phyloP scores from a whole-genome alignment of 228 moss, liverwort and hornwort species.

The Sphagnum magellanicum region DNA sequence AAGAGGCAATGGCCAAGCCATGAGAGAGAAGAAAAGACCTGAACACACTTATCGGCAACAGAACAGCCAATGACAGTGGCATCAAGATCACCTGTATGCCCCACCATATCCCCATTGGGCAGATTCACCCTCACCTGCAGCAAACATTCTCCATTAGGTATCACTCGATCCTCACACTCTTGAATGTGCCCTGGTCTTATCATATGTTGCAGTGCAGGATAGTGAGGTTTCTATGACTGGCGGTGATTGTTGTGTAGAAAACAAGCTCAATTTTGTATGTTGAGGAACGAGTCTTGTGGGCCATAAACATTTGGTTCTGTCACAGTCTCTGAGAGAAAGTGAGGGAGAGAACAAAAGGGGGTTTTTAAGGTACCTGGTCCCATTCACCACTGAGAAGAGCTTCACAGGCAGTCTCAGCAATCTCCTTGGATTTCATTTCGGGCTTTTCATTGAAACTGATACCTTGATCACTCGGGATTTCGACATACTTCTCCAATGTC shows the following conservation, averaged over 20 bases:
- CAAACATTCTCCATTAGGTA: background rate
- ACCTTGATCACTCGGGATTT: conserved; percentile 72
- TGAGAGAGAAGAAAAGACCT: conserved; percentile 27
- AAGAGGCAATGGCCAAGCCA: background rate
- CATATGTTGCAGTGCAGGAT: too few species aligned
- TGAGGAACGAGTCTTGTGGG: too few species aligned
- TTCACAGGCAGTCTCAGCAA: conserved; percentile 57
- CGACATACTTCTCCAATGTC: conserved; percentile 69
- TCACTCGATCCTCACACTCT: too few species aligned
- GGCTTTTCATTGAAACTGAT: conserved; percentile 80
- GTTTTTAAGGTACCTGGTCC: conserved; percentile 46
- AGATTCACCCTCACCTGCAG: conserved; percentile 75
- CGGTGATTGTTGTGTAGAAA: too few species aligned
- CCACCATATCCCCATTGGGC: conserved; percentile 82
- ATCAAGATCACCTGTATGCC: conserved; percentile 73
- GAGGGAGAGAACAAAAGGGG: too few species aligned
- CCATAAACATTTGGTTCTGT: too few species aligned
- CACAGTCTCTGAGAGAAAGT: too few species aligned
- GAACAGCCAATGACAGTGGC: conserved; percentile 65
- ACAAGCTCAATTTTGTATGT: too few species aligned
- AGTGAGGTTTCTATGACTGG: too few species aligned
- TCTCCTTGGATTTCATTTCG: conserved; percentile 71
- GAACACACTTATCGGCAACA: conserved; percentile 57
- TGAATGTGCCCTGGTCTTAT: too few species aligned
- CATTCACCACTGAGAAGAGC: conserved; percentile 77